Evolutionary conservation across 768 basidiomycete genomes (phyloP), one percentile per base, ranked within the genome.

Genomic region (Lentinula raphanica): DNA sequence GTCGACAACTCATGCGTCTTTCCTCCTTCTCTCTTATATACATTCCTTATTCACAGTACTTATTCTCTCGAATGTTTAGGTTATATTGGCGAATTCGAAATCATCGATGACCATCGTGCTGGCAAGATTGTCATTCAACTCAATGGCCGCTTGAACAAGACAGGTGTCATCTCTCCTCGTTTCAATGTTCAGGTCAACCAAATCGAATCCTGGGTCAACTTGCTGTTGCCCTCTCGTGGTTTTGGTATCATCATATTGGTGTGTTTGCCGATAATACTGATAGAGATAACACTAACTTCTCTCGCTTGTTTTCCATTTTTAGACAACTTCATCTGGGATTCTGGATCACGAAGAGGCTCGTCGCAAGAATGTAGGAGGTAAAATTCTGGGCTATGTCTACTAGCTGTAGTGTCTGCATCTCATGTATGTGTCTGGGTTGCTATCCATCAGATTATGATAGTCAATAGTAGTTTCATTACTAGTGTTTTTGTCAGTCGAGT

Each of bases 151-250:
- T 84, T 99, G 67, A 99, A 99, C 84, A 99, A 99, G 80, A 90
- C 88, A n/a, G 97, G 96, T 66, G 96, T 99, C 71, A 98, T 98
- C 76, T 98, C 95, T n/a, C 95, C 96, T 44, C 90, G 97, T 56
- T 98, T 92, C 85, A 98, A 98, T 77, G 85, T 98, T 66, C 91
- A 94, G 71, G 88, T 91, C 61, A 86, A 74, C 67, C 88, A 95
- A 71, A 97, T 98, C 68, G 92, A 96, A 76, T 79, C 82, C 62
- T 98, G 96, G 96, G 93, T 98, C 80, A 94, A 94, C 83, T 81
- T 93, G 79, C 77, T 99, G 59, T 84, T 98, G 60, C 97, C 97
- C 59, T 87, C 96, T 66, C 88, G 97, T 87, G 89, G 89, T 19
- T 98, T 99, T 74, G 97, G 96, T 45, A 87, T 90, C 70, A 89